A percentile compares a stretch with the other conserved stretches of the same genome.
Conservation (phyloP, 2,329 filamentous ascomycete species). For the Apiospora pterosperma region DNA sequence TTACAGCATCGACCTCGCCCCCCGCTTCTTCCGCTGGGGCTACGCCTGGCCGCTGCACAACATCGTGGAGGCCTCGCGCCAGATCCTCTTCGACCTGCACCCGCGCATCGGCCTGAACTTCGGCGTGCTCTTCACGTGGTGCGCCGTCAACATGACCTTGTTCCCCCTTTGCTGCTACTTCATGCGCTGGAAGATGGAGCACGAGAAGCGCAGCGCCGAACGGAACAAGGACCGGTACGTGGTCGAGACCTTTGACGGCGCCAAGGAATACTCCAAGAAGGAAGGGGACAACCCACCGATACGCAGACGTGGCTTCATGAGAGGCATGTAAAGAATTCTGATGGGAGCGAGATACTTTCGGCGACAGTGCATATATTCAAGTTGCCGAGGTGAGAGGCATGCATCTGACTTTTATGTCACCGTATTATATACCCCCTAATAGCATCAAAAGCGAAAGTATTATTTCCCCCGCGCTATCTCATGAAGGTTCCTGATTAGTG, state of each 20-base stretch:
- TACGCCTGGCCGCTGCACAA: slow-evolving; percentile 63
- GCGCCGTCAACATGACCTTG: slow-evolving; percentile 45
- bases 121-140: slow-evolving; percentile 58
- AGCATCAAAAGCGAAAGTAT: not conserved
- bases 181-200: slow-evolving; percentile 38
- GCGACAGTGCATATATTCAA: not conserved
- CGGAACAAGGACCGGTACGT: slow-evolving; percentile 23
- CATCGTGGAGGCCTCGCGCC: slow-evolving; percentile 56
- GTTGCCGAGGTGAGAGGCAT: not conserved
- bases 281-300: slow-evolving; percentile 24
- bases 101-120: slow-evolving; percentile 58
- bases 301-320: slow-evolving; percentile 28
- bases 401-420: not conserved
- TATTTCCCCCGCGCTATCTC: too few relatives aligned
- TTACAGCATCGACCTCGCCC: slow-evolving; percentile 55
- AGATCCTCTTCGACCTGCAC: slow-evolving; percentile 59
- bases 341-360: not conserved
- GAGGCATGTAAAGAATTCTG: not conserved
- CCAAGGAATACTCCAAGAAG: slow-evolving; percentile 24
- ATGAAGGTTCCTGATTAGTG: too few relatives aligned
- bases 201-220: slow-evolving; percentile 21
- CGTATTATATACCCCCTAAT: not conserved
- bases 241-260: slow-evolving; percentile 19
- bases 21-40: slow-evolving; percentile 58
- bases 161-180: slow-evolving; percentile 48